phyloP scores from a whole-genome alignment of 169 alveolate species.

The Cryptosporidium bovis region DNA sequence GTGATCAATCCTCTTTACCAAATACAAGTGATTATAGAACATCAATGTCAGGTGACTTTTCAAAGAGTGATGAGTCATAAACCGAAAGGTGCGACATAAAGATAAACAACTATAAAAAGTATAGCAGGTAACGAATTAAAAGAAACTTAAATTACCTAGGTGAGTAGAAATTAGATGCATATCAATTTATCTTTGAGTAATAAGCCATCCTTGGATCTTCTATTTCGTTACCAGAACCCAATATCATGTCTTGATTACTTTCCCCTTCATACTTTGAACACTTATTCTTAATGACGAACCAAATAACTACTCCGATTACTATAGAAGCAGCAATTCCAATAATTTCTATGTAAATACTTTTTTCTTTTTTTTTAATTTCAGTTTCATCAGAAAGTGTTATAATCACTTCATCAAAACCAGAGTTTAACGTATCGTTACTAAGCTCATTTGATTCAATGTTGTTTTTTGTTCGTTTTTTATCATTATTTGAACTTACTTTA shows the following conservation, averaged over 20 bases:
- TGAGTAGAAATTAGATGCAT: background rate
- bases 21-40: no score
- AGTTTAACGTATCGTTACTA: background rate
- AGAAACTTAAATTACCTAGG: no score
- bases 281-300: constrained; percentile 8
- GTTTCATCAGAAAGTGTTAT: background rate
- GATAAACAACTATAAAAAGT: no score
- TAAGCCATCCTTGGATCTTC: constrained; percentile 14
- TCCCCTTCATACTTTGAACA: background rate
- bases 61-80: background rate
- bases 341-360: background rate
- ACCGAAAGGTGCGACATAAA: no score
- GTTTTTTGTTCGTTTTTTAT: background rate
- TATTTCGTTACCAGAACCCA: constrained; percentile 20
- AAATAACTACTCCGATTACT: constrained; percentile 32
- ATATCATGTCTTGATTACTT: constrained; percentile 23
- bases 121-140: no score
- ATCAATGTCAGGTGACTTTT: no score
- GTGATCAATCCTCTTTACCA: no score
- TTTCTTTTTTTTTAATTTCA: background rate
- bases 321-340: constrained; percentile 13
- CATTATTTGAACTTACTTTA: background rate
- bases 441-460: background rate
- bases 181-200: background rate
- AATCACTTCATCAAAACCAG: background rate